phyloP scores from a whole-genome alignment of 768 basidiomycete genomes.

The Porphyrellus cyaneotinctus region DNA sequence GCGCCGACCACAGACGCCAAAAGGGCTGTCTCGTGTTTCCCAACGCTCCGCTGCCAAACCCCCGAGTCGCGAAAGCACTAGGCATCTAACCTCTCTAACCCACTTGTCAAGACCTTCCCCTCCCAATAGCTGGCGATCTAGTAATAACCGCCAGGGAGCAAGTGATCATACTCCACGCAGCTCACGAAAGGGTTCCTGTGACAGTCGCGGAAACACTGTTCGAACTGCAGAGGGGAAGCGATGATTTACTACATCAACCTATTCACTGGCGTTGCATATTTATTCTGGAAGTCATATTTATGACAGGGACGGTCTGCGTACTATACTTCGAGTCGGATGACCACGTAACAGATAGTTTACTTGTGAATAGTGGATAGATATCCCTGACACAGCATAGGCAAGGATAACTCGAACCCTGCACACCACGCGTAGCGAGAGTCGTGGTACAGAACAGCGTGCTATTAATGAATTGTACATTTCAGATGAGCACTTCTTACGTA shows the following conservation, averaged over 20 bases:
- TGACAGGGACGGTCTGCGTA: constrained; percentile 7
- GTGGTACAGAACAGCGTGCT: constrained; percentile 4
- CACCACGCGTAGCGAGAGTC: not conserved
- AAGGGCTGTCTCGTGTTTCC: constrained; percentile 1
- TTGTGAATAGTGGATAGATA: not conserved
- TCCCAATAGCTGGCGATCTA: constrained; percentile 17
- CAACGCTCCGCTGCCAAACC: constrained; percentile 10
- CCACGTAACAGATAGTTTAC: not conserved
- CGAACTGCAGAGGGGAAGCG: constrained; percentile 7
- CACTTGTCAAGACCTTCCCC: constrained; percentile 17
- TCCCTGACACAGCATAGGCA: not conserved
- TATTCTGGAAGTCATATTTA: constrained; percentile 22
- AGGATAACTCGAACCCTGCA: not conserved
- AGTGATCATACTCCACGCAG: constrained; percentile 5
- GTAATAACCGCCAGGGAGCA: constrained; percentile 10
- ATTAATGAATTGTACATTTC: constrained; percentile 1
- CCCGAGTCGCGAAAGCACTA: constrained; percentile 9
- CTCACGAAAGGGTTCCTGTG: constrained; percentile 20
- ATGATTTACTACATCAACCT: not conserved
- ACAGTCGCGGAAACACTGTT: constrained; percentile 8
- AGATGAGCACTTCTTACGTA: constrained; percentile 14
- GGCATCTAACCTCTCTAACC: constrained; percentile 8
- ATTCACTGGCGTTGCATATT: constrained; percentile 13
- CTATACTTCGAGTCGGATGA: not conserved
- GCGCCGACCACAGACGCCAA: constrained; percentile 9